A percentile compares a stretch with the other conserved stretches of the same genome.
Evolutionary conservation across 768 basidiomycete species (phyloP).

Genomic region (Boletus rufocinnamomeus): DNA sequence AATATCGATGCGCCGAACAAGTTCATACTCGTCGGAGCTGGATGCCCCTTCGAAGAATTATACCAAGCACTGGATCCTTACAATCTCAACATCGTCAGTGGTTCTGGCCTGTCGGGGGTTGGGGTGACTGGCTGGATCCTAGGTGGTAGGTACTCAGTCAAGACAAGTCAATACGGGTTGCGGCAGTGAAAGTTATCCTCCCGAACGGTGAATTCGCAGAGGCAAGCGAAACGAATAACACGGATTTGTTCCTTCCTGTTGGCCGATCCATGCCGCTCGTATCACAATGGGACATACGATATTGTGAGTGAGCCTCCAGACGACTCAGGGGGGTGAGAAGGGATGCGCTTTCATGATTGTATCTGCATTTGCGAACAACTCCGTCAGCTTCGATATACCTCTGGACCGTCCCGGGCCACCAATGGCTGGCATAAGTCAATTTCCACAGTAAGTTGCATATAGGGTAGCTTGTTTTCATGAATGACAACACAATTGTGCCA

Average conservation of each 20-base stretch:
- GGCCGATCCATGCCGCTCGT: not conserved
- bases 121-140: not conserved
- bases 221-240: not conserved
- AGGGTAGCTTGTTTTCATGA: not conserved
- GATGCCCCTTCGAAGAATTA: not conserved
- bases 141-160: conserved; percentile 37
- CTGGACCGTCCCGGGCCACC: not conserved
- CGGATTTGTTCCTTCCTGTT: conserved; percentile 1
- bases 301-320: not conserved
- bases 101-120: not conserved
- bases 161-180: conserved; percentile 38
- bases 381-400: not conserved
- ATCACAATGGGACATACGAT: conserved; percentile 3
- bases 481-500: not conserved
- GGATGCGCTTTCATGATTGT: not conserved
- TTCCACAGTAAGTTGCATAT: conserved; percentile 4
- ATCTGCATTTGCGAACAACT: not conserved
- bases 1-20: not conserved
- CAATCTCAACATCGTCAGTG: not conserved
- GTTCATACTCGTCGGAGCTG: not conserved
- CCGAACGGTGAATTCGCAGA: conserved; percentile 28
- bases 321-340: not conserved
- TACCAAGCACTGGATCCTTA: not conserved
- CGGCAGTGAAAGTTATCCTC: conserved; percentile 28
- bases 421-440: conserved; percentile 6